Conservation (phyloP, 257 asterid species). For the Solanum tarijense region DNA sequence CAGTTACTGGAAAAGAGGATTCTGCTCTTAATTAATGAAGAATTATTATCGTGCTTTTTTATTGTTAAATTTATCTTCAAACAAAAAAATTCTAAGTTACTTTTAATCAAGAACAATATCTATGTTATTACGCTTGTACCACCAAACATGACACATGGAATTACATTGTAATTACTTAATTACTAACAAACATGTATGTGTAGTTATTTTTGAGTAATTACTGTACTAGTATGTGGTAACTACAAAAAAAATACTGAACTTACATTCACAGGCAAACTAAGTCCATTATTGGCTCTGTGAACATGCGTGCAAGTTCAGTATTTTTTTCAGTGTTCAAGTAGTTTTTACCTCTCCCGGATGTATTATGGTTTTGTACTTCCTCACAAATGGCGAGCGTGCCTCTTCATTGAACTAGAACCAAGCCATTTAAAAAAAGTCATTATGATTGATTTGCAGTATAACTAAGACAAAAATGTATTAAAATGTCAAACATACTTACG, state of each 20-base stretch:
- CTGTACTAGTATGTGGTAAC: not conserved
- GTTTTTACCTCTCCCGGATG: slow-evolving; percentile 96
- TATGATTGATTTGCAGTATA: not conserved
- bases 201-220: not conserved
- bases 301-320: not conserved
- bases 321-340: not conserved
- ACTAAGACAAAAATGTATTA: not conserved
- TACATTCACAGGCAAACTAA: not conserved
- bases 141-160: not conserved
- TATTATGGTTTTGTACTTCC: slow-evolving; percentile 88
- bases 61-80: not conserved
- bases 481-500: slow-evolving; percentile 25
- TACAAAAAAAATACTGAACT: not conserved
- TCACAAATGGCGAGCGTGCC: slow-evolving; percentile 88
- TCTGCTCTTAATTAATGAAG: not conserved
- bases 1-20: not conserved
- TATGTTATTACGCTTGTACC: not conserved
- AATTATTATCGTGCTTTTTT: not conserved
- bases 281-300: not conserved
- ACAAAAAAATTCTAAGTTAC: not conserved
- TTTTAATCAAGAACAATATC: not conserved
- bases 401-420: slow-evolving; percentile 81
- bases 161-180: not conserved
- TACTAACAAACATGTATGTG: not conserved
- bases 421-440: slow-evolving; percentile 4